A percentile compares a stretch with the other conserved stretches of the same genome.
phyloP scores from a whole-genome alignment of 371 early-diverging fungal species.

The Mucor racemosus region DNA sequence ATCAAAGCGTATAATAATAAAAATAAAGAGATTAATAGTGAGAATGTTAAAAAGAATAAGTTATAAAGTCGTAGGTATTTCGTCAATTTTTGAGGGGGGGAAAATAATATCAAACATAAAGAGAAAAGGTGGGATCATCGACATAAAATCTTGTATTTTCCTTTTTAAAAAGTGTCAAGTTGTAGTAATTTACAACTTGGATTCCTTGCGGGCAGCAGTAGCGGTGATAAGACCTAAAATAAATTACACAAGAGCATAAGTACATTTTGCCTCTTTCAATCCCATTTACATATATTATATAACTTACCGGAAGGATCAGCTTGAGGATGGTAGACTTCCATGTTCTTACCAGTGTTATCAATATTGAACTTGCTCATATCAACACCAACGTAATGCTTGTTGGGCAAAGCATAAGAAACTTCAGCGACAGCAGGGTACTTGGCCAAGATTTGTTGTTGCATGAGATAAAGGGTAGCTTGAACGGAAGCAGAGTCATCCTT shows the following conservation, averaged over 20 bases:
- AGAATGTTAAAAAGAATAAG: constrained; percentile 1
- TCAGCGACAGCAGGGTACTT: constrained; percentile 67
- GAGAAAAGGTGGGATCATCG: constrained; percentile 21
- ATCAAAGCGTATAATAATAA: background rate
- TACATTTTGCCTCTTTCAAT: background rate
- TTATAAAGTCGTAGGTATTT: constrained; percentile 23
- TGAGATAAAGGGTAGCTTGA: constrained; percentile 74
- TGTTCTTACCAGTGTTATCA: constrained; percentile 70
- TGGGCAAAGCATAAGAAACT: constrained; percentile 80
- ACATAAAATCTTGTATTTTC: constrained; percentile 2
- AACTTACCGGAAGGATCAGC: constrained; percentile 75
- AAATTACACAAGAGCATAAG: background rate
- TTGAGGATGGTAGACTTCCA: constrained; percentile 77
- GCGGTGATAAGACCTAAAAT: constrained; percentile 69
- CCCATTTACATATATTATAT: background rate
- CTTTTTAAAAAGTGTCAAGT: background rate
- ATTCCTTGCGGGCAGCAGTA: constrained; percentile 65
- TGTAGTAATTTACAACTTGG: constrained; percentile 46
- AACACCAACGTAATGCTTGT: constrained; percentile 83
- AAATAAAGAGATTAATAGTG: background rate
- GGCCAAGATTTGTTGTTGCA: constrained; percentile 70
- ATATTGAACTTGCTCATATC: constrained; percentile 79
- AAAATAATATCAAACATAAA: constrained; percentile 23
- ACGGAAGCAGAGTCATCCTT: constrained; percentile 77
- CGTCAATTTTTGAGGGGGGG: constrained; percentile 20